A percentile compares a stretch with the other conserved stretches of the same genome.
These are phyloP conservation scores for Bjerkandera adusta DNA, from an alignment of 1,284 basidiomycete genomes.

Conservation along the genomic window DNA sequence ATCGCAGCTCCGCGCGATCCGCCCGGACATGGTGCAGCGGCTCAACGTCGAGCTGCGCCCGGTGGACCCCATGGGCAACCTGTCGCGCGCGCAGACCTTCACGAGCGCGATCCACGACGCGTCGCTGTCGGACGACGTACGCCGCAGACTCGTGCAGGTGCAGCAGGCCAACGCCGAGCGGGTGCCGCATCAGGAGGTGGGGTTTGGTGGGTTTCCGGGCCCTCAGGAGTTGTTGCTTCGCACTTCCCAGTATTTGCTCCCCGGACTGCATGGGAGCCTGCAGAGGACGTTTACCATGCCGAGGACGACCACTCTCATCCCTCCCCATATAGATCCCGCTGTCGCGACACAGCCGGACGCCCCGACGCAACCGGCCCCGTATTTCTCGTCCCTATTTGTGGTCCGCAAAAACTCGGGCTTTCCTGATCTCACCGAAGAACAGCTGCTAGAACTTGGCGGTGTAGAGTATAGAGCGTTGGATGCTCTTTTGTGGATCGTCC, in stretches of 20 bases:
- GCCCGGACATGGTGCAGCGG: conserved; percentile 79
- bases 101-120: not conserved
- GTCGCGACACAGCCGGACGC: conserved; percentile 28
- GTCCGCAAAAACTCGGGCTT: conserved; percentile 92
- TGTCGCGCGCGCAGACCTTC: conserved; percentile 9
- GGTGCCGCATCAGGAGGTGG: conserved; percentile 11
- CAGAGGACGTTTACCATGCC: conserved; percentile 73
- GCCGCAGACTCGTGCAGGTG: not conserved
- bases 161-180: conserved; percentile 9
- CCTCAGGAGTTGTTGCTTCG: conserved; percentile 58
- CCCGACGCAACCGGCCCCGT: conserved; percentile 57
- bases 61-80: conserved; percentile 58
- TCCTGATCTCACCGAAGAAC: conserved; percentile 73
- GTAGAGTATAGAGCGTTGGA: conserved; percentile 92
- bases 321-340: conserved; percentile 25
- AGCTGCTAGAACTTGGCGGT: conserved; percentile 90
- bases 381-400: conserved; percentile 83
- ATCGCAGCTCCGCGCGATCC: conserved; percentile 32
- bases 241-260: conserved; percentile 46
- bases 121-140: not conserved
- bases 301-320: conserved; percentile 62
- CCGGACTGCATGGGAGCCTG: conserved; percentile 50
- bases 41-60: conserved; percentile 71
- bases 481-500: conserved; percentile 60
- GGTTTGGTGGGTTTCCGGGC: conserved; percentile 87